Evolutionary conservation across 2,329 filamentous ascomycete genomes (phyloP), one percentile per base, ranked within the genome.

Genomic region (Colletotrichum somersetense): DNA sequence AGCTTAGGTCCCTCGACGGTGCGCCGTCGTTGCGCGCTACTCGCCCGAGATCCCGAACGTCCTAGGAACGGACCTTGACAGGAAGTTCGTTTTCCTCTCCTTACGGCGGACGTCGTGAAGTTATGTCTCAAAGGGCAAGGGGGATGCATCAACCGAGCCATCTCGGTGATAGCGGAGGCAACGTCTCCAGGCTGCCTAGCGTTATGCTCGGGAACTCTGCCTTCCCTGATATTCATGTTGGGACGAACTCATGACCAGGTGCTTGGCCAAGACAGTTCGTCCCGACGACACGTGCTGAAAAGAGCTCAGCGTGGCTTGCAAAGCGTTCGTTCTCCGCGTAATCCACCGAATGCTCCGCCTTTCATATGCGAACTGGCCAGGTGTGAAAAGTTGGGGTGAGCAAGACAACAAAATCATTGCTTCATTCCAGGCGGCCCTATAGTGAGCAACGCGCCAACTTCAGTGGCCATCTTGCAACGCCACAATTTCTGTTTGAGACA

Each of bases 391-490:
- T 35, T 30, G 52, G 16, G 18, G 26, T 26, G 26, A 26, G 26
- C 11, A 56, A n/a, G 11, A 23, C 10, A 16, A 18, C 20, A 26
- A n/a, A 38, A 30, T 12, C 16, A 14, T 20, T 8, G 20, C 3
- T 20, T 20, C 38, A 20, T 38, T 11, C 5, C 33, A 38, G 8
- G 53, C 5, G 20, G 33, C 20, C 20, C 20, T 46, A 12, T 3
- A 14, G 23, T 14, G 16, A 23, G 16, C 38, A 26, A 33, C 42
- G 38, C 7, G 18, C 14, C 40, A 20, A 23, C 40, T 38, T 65
- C 30, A 65, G 62, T 52, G 57, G n/a, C 14, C 52, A 30, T 33
- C 23, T 35, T 1, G n/a, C 26, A 16, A 57, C 52, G 62, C 62
- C 62, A 57, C 40, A 5, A 35, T 48, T 35, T 8, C 52, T n/a